Evolutionary conservation across 2,329 filamentous ascomycete genomes (phyloP).

Genomic region (Diplocarpon rosae): DNA sequence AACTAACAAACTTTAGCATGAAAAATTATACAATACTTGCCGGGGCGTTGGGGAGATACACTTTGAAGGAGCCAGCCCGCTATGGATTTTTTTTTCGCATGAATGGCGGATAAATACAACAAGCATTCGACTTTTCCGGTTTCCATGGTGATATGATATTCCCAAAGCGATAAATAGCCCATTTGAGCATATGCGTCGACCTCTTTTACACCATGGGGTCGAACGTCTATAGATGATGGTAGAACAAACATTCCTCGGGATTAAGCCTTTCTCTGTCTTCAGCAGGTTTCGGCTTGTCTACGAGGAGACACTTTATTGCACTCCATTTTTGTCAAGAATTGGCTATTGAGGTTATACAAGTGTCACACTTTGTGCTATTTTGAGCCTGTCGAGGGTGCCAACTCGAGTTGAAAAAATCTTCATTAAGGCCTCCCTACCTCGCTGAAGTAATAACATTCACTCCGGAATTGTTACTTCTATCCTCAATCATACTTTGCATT

Average conservation of each 20-base stretch:
- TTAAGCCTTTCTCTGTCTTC: conserved; percentile 17
- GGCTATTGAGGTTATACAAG: too few species aligned
- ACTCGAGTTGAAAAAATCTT: too few species aligned
- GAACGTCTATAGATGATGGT: conserved; percentile 29
- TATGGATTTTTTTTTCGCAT: conserved; percentile 4
- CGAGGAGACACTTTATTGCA: conserved; percentile 22
- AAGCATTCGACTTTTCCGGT: neutral
- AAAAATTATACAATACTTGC: conserved; percentile 6
- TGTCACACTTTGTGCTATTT: too few species aligned
- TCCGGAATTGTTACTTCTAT: too few species aligned
- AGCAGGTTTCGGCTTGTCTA: conserved; percentile 17
- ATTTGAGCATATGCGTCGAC: conserved; percentile 30
- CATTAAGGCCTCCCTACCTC: too few species aligned
- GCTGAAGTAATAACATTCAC: too few species aligned
- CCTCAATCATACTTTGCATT: too few species aligned
- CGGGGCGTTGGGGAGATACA: conserved; percentile 8
- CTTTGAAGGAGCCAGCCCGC: neutral
- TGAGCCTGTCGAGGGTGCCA: too few species aligned
- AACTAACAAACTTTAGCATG: conserved; percentile 1
- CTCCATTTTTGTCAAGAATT: too few species aligned
- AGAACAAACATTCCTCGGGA: conserved; percentile 23
- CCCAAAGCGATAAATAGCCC: conserved; percentile 10
- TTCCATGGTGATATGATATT: neutral
- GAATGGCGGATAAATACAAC: conserved; percentile 1
- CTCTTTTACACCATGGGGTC: conserved; percentile 22